These are phyloP conservation scores for Nidularia pulvinata DNA, from an alignment of 768 basidiomycete genomes.

Conservation along the genomic window DNA sequence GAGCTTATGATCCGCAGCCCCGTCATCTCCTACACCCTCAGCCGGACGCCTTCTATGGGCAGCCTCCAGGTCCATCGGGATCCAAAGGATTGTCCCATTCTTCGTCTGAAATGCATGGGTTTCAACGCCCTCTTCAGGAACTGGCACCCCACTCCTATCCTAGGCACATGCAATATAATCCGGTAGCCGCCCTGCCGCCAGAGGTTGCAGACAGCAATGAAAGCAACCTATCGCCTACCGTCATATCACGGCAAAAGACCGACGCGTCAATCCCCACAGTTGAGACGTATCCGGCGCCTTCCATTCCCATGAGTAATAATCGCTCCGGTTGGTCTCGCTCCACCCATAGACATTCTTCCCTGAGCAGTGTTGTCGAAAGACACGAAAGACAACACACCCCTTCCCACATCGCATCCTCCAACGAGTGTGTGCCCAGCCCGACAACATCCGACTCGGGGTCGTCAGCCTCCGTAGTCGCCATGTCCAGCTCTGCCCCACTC, in stretches of 20 bases:
- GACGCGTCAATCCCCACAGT: background rate
- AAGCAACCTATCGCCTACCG: background rate
- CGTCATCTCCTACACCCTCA: too few relatives aligned
- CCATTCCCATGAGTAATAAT: constrained; percentile 39
- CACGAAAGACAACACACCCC: background rate
- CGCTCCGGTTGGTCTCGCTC: constrained; percentile 7
- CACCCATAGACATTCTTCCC: background rate
- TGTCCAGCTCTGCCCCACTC: constrained; percentile 1
- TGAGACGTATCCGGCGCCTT: constrained; percentile 10
- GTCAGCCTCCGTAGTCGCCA: background rate
- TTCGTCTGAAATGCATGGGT: too few relatives aligned
- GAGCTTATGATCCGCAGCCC: too few relatives aligned
- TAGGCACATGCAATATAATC: too few relatives aligned
- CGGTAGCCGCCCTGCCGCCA: background rate
- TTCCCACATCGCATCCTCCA: constrained; percentile 1
- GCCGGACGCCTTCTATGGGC: too few relatives aligned
- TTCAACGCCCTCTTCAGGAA: too few relatives aligned
- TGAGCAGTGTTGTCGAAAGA: constrained; percentile 1
- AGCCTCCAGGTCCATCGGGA: too few relatives aligned
- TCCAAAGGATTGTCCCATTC: too few relatives aligned
- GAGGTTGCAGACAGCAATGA: background rate
- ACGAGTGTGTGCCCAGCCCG: background rate
- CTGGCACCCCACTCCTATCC: too few relatives aligned
- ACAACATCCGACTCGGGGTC: constrained; percentile 4
- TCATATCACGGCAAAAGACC: background rate